phyloP scores from a whole-genome alignment of 805 yeast genomes.

The Hanseniaspora lindneri region DNA sequence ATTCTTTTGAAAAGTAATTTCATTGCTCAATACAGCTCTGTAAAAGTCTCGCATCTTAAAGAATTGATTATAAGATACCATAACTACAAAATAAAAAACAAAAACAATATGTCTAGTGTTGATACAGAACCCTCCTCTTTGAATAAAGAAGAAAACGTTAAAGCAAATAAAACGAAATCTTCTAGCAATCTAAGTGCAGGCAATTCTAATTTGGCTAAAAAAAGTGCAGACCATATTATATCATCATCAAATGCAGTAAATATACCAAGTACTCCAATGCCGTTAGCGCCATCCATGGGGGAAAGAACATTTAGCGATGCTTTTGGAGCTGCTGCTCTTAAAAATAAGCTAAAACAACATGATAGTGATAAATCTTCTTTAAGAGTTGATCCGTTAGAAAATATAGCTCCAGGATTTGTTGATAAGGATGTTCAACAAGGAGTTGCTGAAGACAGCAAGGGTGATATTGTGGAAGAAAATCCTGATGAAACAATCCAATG shows the following conservation, averaged over 20 bases:
- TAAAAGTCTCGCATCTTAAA: slow-evolving; percentile 49
- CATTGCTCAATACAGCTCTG: slow-evolving; percentile 47
- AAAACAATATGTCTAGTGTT: slow-evolving; percentile 32
- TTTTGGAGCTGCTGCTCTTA: slow-evolving; percentile 8
- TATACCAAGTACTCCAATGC: slow-evolving; percentile 16
- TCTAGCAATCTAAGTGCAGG: neutral
- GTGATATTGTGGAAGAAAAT: slow-evolving; percentile 24
- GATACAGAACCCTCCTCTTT: slow-evolving; percentile 27
- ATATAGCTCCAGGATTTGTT: too few species aligned
- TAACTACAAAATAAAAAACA: slow-evolving; percentile 60
- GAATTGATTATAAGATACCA: slow-evolving; percentile 67
- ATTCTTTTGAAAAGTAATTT: slow-evolving; percentile 67
- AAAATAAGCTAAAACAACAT: slow-evolving; percentile 5
- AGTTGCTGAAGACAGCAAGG: too few species aligned
- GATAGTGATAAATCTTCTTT: neutral
- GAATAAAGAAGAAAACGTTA: slow-evolving; percentile 17
- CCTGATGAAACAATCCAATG: slow-evolving; percentile 59
- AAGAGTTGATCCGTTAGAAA: too few species aligned
- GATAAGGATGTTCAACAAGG: too few species aligned
- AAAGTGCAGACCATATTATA: slow-evolving; percentile 2
- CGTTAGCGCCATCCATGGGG: slow-evolving; percentile 13
- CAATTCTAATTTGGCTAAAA: neutral
- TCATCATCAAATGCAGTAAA: slow-evolving; percentile 15
- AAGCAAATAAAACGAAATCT: slow-evolving; percentile 4
- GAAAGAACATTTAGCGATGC: neutral